Evolutionary conservation across 345 rosid genomes (phyloP).

Genomic region (Aegle marmelos): DNA sequence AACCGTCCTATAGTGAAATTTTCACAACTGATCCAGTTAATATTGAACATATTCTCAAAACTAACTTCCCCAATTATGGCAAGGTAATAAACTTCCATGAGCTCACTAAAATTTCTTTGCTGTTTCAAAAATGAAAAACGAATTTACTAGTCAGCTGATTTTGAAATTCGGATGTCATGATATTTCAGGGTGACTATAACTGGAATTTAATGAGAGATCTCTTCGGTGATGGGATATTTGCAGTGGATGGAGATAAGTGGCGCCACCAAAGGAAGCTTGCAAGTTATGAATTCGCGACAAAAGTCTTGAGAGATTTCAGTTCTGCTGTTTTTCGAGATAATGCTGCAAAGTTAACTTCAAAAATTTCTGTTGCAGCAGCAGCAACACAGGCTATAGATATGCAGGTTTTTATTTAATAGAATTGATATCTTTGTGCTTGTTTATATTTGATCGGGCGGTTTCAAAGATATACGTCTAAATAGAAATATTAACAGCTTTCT

Average conservation of each 20-base stretch:
- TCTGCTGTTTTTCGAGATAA: constrained; percentile 28
- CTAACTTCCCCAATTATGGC: constrained; percentile 40
- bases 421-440: not conserved
- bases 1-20: constrained; percentile 30
- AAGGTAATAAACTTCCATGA: constrained; percentile 23
- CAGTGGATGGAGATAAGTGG: constrained; percentile 44
- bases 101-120: not conserved
- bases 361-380: constrained; percentile 23
- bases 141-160: not conserved
- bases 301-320: constrained; percentile 35
- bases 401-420: constrained; percentile 25
- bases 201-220: constrained; percentile 41
- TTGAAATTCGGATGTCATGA: not conserved
- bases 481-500: not conserved
- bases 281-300: constrained; percentile 43
- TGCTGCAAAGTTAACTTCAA: constrained; percentile 30
- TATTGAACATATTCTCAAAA: constrained; percentile 41
- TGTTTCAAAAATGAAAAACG: not conserved
- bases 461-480: not conserved
- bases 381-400: constrained; percentile 28
- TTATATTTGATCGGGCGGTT: not conserved
- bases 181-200: constrained; percentile 30
- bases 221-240: constrained; percentile 42
- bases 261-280: constrained; percentile 42
- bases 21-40: constrained; percentile 38